Conservation (phyloP, 1,139 yeast species). For the Pichia sp. region DNA sequence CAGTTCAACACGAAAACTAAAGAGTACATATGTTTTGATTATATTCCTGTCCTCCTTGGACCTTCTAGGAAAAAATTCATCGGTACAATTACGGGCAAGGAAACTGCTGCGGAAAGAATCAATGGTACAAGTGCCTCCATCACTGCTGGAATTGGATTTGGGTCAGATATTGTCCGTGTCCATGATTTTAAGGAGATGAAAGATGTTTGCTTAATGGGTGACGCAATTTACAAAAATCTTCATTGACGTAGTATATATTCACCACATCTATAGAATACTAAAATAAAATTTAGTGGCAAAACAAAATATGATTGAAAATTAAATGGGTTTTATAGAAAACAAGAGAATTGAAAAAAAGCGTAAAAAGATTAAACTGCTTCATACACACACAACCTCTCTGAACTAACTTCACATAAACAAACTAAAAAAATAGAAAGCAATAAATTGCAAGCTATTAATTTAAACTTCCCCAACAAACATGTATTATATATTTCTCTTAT, state of each 20-base stretch:
- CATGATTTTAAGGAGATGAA: conserved; percentile 73
- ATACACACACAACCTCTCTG: conserved; percentile 12
- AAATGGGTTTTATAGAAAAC: conserved; percentile 10
- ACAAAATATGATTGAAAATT: neutral
- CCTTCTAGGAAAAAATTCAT: conserved; percentile 85
- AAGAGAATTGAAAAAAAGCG: conserved; percentile 15
- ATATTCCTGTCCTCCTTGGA: conserved; percentile 71
- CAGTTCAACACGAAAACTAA: conserved; percentile 21
- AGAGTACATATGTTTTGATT: conserved; percentile 41
- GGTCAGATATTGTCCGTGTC: conserved; percentile 79
- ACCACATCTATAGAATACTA: too few species aligned
- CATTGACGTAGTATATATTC: neutral
- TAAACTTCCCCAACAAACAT: conserved; percentile 4
- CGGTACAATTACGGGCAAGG: conserved; percentile 58
- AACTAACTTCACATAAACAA: neutral
- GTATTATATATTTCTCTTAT: neutral
- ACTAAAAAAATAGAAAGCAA: neutral
- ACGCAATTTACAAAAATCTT: conserved; percentile 57
- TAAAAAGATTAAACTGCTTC: conserved; percentile 10
- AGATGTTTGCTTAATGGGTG: conserved; percentile 66
- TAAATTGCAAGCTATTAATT: neutral
- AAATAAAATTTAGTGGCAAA: neutral
- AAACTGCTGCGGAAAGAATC: conserved; percentile 54
- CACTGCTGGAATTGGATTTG: conserved; percentile 68
- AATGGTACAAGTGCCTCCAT: conserved; percentile 76